These are phyloP conservation scores for Thielaviopsis musarum DNA, from an alignment of 2,329 filamentous ascomycete genomes.

Conservation along the genomic window DNA sequence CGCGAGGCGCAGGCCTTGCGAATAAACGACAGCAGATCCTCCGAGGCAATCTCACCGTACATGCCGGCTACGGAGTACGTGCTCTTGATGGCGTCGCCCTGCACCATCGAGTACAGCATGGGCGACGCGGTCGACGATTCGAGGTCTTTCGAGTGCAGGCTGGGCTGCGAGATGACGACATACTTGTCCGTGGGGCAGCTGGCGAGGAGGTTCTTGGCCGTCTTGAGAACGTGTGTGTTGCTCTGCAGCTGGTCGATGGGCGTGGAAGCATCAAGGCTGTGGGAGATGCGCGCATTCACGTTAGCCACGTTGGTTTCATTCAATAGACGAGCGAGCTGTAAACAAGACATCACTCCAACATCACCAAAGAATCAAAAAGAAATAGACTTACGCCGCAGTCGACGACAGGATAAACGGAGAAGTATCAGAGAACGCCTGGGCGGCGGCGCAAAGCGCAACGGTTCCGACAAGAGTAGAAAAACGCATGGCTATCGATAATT, in stretches of 20 bases:
- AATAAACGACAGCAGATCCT: conserved; percentile 28
- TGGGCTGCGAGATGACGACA: conserved; percentile 61
- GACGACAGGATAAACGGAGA: conserved; percentile 84
- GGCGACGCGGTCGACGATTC: conserved; percentile 23
- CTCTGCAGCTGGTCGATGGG: conserved; percentile 28
- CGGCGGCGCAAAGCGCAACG: conserved; percentile 38
- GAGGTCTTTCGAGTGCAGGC: conserved; percentile 55
- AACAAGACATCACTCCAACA: background rate
- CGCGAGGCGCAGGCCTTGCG: conserved; percentile 25
- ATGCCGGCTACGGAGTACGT: conserved; percentile 39
- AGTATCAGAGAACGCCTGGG: conserved; percentile 64
- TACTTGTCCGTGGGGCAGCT: conserved; percentile 61
- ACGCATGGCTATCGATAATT: conserved; percentile 31
- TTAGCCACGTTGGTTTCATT: conserved; percentile 2
- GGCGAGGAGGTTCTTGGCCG: conserved; percentile 36
- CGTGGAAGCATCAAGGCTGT: conserved; percentile 21
- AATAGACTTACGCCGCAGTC: conserved; percentile 56
- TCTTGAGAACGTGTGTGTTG: conserved; percentile 25
- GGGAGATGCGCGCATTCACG: conserved; percentile 14
- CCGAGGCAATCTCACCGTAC: conserved; percentile 29
- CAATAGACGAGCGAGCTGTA: background rate
- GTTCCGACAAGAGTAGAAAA: conserved; percentile 32
- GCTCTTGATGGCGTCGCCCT: conserved; percentile 20
- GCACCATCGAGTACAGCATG: conserved; percentile 30
- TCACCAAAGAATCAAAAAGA: conserved; percentile 9